Evolutionary conservation across 208 protist species (phyloP), one percentile per base, ranked within the genome.

Genomic region (Trypanosoma theileri): DNA sequence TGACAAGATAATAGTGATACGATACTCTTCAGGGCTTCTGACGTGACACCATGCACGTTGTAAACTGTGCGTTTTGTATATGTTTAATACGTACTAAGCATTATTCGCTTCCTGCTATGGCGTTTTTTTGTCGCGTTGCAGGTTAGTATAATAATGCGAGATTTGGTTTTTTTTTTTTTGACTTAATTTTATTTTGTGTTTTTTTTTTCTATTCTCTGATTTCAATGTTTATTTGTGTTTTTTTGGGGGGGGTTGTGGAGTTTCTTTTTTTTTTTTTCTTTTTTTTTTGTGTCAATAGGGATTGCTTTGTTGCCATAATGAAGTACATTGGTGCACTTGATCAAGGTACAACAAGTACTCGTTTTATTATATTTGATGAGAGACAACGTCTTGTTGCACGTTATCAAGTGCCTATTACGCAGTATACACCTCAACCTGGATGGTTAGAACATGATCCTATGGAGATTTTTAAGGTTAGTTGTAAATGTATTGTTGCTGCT

Each of bases 391-490:
- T 92, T 17, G 77, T 98, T 0, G 66, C 82, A 0, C 69, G 63
- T 1, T 77, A 93, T 68, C 97, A 99, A 77, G 22, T 91, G 13
- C 55, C 75, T 35, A 90, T 97, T 69, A 73, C 76, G 45, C 90
- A 96, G 42, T 79, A 90, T 59, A 94, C 82, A 9, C 94, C 93
- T 3, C 24, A 91, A 1, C 75, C 91, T 3, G 98, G 96, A 22
- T 99, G 98, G 98, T 77, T 95, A 11, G 97, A 99, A 74, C 97
- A 99, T 62, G 92, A 99, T 75, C 95, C 96, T 21, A 68, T 86
- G 19, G 91, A 98, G 59, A 98, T 99, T 21, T 89, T 97, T 54
- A 60, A 69, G 16, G 89, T 84, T 56, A 81, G 79, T 26, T 78
- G 87, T 61, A 52, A 66, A 13, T 98, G 93, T 64, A 85, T 98